phyloP scores from a whole-genome alignment of 2,329 filamentous ascomycete genomes.

The Fulvia fulva region DNA sequence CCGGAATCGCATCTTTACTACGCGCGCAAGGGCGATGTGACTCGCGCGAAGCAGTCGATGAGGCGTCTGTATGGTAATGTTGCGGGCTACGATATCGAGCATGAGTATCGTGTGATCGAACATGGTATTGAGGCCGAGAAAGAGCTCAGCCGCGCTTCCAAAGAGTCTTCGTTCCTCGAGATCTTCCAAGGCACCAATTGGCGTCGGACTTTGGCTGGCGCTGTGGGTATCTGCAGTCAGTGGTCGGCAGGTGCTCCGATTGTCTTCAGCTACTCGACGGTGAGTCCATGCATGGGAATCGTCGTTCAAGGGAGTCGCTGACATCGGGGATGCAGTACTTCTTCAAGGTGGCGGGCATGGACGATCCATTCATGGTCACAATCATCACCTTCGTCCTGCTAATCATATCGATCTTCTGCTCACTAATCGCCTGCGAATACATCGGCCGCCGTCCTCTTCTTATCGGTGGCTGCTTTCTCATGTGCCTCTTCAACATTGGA shows the following conservation, averaged over 20 bases:
- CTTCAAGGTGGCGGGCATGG: constrained; percentile 17
- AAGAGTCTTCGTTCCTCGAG: constrained; percentile 13
- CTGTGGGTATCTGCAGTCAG: constrained; percentile 18
- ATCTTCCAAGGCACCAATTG: constrained; percentile 18
- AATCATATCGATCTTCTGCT: constrained; percentile 31
- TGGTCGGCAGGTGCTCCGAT: constrained; percentile 19
- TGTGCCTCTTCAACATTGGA: constrained; percentile 18
- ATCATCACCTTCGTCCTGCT: constrained; percentile 37
- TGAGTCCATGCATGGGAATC: not conserved
- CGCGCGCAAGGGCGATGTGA: constrained; percentile 13
- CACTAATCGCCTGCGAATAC: constrained; percentile 15
- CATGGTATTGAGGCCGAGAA: constrained; percentile 17
- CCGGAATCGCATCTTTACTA: constrained; percentile 16
- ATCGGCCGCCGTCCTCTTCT: constrained; percentile 16
- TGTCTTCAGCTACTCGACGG: constrained; percentile 19
- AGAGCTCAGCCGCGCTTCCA: constrained; percentile 5
- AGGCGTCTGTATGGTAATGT: constrained; percentile 13
- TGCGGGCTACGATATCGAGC: constrained; percentile 14
- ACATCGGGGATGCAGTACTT: constrained; percentile 10
- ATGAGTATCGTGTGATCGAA: constrained; percentile 17
- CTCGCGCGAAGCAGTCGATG: constrained; percentile 14
- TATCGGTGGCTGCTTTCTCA: constrained; percentile 13
- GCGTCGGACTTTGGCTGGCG: constrained; percentile 18
- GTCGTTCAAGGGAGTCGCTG: not conserved
- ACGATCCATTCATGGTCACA: constrained; percentile 16